Evolutionary conservation across 208 protist genomes (phyloP).

Genomic region (Acanthamoeba triangularis): DNA sequence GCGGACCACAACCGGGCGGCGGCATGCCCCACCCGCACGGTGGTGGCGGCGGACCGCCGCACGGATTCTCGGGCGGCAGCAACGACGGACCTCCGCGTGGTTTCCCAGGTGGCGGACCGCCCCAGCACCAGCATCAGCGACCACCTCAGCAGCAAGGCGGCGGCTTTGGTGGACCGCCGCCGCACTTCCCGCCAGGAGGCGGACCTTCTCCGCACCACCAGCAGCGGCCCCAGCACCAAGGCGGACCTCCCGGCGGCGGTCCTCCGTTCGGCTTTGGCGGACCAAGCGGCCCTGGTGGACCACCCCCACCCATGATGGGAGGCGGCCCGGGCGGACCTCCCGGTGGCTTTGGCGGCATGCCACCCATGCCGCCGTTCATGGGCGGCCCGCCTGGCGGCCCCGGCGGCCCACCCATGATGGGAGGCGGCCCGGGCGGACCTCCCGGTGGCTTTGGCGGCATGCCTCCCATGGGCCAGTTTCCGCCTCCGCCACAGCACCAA

Average conservation of each 20-base stretch:
- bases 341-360: background rate
- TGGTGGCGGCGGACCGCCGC: too few species aligned
- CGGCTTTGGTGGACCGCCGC: background rate
- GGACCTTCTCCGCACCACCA: background rate
- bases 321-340: background rate
- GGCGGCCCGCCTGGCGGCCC: too few species aligned
- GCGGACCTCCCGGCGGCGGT: background rate
- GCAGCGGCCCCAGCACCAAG: background rate
- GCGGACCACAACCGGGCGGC: too few species aligned
- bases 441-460: background rate
- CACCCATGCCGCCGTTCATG: background rate
- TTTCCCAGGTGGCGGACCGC: background rate
- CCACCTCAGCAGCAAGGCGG: too few species aligned
- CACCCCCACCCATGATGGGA: too few species aligned
- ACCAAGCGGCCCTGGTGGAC: too few species aligned
- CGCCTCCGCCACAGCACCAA: background rate
- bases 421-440: too few species aligned
- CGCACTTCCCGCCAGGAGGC: background rate
- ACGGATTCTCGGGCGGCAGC: too few species aligned
- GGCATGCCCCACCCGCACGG: too few species aligned
- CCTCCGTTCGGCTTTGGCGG: background rate
- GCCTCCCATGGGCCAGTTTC: background rate
- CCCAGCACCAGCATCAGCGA: background rate
- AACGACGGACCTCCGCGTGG: background rate
- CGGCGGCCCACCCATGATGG: too few species aligned